Conservation (phyloP, 2,329 filamentous ascomycete genomes). For the Metarhizium anisopliae region DNA sequence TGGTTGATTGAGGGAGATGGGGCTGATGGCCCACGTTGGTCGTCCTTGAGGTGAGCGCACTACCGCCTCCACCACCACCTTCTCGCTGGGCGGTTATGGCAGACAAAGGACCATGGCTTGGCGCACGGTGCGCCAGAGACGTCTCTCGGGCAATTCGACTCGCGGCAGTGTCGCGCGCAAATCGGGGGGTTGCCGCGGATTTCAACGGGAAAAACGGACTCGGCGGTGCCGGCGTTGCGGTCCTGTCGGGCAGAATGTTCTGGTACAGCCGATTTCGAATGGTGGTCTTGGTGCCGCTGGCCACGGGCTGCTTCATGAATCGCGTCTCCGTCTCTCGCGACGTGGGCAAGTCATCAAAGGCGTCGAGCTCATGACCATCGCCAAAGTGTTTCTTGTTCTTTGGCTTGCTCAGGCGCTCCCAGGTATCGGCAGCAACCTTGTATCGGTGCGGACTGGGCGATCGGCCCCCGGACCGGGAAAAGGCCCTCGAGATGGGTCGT, state of each 20-base stretch:
- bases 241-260: slow-evolving; percentile 45
- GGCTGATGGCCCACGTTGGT: slow-evolving; percentile 33
- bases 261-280: slow-evolving; percentile 49
- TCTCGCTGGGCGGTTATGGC: slow-evolving; percentile 47
- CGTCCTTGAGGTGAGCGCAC: slow-evolving; percentile 39
- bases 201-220: slow-evolving; percentile 50
- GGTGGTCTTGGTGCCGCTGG: slow-evolving; percentile 56
- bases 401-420: slow-evolving; percentile 66
- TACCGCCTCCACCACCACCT: slow-evolving; percentile 11
- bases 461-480: slow-evolving; percentile 49
- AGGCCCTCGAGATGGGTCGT: slow-evolving; percentile 46
- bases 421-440: slow-evolving; percentile 37
- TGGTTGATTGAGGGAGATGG: slow-evolving; percentile 28
- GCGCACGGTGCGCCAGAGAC: slow-evolving; percentile 49
- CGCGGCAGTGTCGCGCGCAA: slow-evolving; percentile 56
- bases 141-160: slow-evolving; percentile 58
- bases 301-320: slow-evolving; percentile 71
- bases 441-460: slow-evolving; percentile 50
- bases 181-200: slow-evolving; percentile 41
- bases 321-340: slow-evolving; percentile 73
- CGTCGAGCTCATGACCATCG: slow-evolving; percentile 84
- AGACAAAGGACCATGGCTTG: slow-evolving; percentile 43
- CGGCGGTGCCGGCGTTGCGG: slow-evolving; percentile 41
- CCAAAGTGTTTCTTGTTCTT: slow-evolving; percentile 56
- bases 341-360: slow-evolving; percentile 90